These are phyloP conservation scores for Stenocarpella maydis DNA, from an alignment of 2,329 filamentous ascomycete species.

Conservation along the genomic window DNA sequence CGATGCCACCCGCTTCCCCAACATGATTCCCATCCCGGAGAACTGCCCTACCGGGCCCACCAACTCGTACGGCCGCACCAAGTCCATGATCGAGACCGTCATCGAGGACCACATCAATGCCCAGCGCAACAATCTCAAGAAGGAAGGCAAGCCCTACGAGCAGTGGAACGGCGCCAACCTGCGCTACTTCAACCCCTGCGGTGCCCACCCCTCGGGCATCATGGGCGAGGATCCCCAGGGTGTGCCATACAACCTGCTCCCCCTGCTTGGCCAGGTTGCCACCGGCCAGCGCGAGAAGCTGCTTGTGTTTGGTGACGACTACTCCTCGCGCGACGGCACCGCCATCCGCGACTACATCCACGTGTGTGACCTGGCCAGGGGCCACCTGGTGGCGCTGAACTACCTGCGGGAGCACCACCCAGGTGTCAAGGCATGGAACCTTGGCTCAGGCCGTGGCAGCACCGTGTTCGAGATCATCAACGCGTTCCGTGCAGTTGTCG, in stretches of 20 bases:
- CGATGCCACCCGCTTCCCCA: slow-evolving; percentile 91
- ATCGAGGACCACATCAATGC: slow-evolving; percentile 92
- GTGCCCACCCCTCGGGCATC: slow-evolving; percentile 91
- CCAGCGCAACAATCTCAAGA: slow-evolving; percentile 82
- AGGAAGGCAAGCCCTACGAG: slow-evolving; percentile 77
- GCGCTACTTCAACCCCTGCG: slow-evolving; percentile 97
- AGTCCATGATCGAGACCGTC: slow-evolving; percentile 88
- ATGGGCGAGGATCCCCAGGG: slow-evolving; percentile 99
- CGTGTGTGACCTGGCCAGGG: slow-evolving; percentile 86
- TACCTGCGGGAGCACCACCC: slow-evolving; percentile 85
- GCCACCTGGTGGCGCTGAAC: slow-evolving; percentile 89
- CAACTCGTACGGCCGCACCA: slow-evolving; percentile 97
- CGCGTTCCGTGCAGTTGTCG: slow-evolving; percentile 88
- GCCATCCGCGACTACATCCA: slow-evolving; percentile 99
- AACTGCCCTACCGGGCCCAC: slow-evolving; percentile 95
- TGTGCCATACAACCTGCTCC: slow-evolving; percentile 93
- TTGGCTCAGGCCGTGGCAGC: slow-evolving; percentile 92
- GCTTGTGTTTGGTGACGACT: slow-evolving; percentile 94
- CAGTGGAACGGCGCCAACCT: slow-evolving; percentile 94
- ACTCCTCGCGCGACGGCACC: slow-evolving; percentile 87
- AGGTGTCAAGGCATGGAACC: slow-evolving; percentile 94
- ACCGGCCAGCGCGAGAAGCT: slow-evolving; percentile 95
- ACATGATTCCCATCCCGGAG: slow-evolving; percentile 99
- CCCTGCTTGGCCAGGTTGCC: slow-evolving; percentile 92
- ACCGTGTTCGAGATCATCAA: slow-evolving; percentile 98